Conservation (phyloP, 2,329 filamentous ascomycete genomes). For the Lecanosticta acicola region DNA sequence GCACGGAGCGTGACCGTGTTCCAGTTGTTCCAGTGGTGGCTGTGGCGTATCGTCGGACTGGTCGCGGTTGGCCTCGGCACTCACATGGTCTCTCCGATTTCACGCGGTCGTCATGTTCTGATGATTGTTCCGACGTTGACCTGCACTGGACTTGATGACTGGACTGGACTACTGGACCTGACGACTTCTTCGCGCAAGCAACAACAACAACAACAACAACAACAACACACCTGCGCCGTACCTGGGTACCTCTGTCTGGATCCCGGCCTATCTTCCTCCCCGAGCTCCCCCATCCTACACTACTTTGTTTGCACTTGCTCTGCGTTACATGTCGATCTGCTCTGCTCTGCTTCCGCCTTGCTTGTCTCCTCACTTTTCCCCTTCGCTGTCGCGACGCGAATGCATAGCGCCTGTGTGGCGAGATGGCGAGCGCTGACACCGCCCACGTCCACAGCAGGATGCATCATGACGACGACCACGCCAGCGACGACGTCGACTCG, state of each 20-base stretch:
- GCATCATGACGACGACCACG: constrained; percentile 54
- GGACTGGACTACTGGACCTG: too few species aligned
- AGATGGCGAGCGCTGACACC: constrained; percentile 27
- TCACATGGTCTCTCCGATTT: too few species aligned
- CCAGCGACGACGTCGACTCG: constrained; percentile 70
- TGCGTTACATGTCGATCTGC: constrained; percentile 6
- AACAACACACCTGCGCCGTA: too few species aligned
- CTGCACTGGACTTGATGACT: too few species aligned
- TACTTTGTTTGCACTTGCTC: background rate
- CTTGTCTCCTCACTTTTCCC: constrained; percentile 13
- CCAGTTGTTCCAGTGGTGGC: too few species aligned
- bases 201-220: too few species aligned
- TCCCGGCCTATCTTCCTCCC: too few species aligned
- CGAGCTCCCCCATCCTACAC: too few species aligned
- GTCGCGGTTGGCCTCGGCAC: constrained; percentile 2
- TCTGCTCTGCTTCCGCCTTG: constrained; percentile 8
- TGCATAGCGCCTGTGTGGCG: constrained; percentile 7
- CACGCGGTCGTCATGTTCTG: too few species aligned
- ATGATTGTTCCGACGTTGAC: too few species aligned
- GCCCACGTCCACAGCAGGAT: constrained; percentile 25
- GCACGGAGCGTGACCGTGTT: constrained; percentile 2
- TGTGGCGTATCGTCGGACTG: constrained; percentile 2
- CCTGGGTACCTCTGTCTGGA: too few species aligned
- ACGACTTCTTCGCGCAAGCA: too few species aligned
- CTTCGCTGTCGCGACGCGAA: constrained; percentile 9